Evolutionary conservation across 371 early-diverging fungal genomes (phyloP), one percentile per base, ranked within the genome.

Genomic region (Synchytrium microbalum): DNA sequence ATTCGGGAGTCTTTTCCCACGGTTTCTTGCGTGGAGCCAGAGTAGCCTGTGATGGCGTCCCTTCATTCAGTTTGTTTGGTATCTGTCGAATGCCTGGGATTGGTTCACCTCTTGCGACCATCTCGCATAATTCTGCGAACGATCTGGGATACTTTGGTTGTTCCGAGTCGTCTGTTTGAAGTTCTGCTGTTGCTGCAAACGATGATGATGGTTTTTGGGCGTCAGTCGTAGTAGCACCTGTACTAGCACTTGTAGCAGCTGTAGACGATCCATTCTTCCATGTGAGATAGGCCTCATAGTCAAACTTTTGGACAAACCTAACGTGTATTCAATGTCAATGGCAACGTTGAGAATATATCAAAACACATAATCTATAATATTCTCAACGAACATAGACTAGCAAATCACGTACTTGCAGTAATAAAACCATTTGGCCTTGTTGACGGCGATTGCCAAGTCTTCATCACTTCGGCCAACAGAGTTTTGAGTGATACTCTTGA

Each of bases 81-180:
- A 78, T 78, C 32, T 68, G 30, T 24, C 60, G 31, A n/a, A 78
- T 73, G n/a, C 78, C 78, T 0, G 78, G 75, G 1, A 78, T 64
- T 14, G 72, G 67, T 54, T 74, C 70, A 2, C 78, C 78, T 13
- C 61, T 57, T 2, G 74, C 68, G 0, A 76, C 72, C 68, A 76
- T 62, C 24, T 67, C 72, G 58, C 72, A 70, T 23, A 78, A 68
- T 52, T 78, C 73, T n/a, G 64, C 63, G 66, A 73, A 70, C 31
- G 70, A 38, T 32, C 61, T 54, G 26, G 70, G 73, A 56, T 70
- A 73, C 23, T 46, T 3, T 8, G 70, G 70, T 33, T 66, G 51
- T 23, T 10, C 56, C 61, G 29, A 3, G 60, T 46, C 2, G 32
- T 31, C 32, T 10, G 38, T 5, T 29, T 29, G 59, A 33, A 59